phyloP scores from a whole-genome alignment of 2,329 filamentous ascomycete species.

The Aaosphaeria arxii region DNA sequence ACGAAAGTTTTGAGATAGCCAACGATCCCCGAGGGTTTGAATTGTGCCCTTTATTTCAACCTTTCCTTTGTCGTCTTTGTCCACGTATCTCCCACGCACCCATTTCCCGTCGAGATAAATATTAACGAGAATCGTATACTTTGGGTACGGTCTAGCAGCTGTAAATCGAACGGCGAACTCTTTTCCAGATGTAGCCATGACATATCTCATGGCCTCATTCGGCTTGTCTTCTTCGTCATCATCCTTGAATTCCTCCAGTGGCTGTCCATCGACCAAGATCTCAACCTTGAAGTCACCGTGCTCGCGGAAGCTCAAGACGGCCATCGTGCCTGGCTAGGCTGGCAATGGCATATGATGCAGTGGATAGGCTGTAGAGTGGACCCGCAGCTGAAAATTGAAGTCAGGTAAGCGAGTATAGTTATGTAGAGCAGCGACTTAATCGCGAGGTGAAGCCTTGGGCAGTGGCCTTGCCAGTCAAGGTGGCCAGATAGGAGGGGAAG shows the following conservation, averaged over 20 bases:
- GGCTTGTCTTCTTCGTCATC: conserved; percentile 4
- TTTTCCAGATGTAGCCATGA: conserved; percentile 19
- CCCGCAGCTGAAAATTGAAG: no score
- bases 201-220: conserved; percentile 19
- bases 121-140: background rate
- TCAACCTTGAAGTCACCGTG: conserved; percentile 3
- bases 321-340: no score
- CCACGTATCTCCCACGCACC: background rate
- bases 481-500: no score
- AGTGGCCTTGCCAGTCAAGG: no score
- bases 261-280: conserved; percentile 15
- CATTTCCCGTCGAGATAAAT: background rate
- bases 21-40: background rate
- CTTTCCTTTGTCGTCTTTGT: background rate
- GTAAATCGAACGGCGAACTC: conserved; percentile 14
- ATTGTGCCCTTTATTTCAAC: background rate
- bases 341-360: no score
- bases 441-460: no score
- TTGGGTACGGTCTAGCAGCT: conserved; percentile 1
- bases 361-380: no score
- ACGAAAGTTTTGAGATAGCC: background rate
- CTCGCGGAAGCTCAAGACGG: no score
- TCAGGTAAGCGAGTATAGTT: no score
- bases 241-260: conserved; percentile 19
- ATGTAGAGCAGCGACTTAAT: no score